Base-by-base conservation (phyloP, 306 rosid genomes). In the Vachellia pachyceras region DNA sequence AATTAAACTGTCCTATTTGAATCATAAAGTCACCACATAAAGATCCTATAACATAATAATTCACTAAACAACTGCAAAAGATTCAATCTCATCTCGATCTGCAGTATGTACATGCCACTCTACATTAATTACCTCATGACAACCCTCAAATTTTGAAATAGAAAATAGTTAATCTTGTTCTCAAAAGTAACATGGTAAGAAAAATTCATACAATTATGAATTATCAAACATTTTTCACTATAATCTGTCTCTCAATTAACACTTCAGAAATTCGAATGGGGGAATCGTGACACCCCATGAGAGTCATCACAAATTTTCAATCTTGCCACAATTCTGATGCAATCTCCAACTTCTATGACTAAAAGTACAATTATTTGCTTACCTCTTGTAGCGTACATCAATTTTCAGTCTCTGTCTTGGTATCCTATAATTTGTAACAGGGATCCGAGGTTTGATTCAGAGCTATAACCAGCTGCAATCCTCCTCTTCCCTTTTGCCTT, bases 221-320 rank as follows among this genome's bases (percentile, higher is more conserved):
- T 87, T 77, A 84, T 87, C 52, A 86, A 75, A 83, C 87, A 70
- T 82, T 86, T 47, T 88, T 83, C 63, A 84, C 80, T 70, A 77
- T 54, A 8, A 83, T 87, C 37, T 84, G 80, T 84, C 82, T 83
- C 42, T 23, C 79, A 76, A 64, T 64, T 35, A 88, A 88, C 73
- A 87, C 87, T 81, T 74, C 46, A 37, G 86, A 90, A 68, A 89
- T 18, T 55, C 29, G 18, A 52, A 18, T 6, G 58, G n/a, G 23
- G 1, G 79, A 64, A 12, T 6, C 81, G 86, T 84, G 54, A 54
- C 82, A 64, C 84, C 81, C 76, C 70, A 79, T 89, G 85, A 77
- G 84, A 78, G 55, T 84, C 82, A 77, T 82, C 86, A 44, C 88
- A 85, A 71, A 82, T 86, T 77, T 87, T 85, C 54, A 88, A 80